Evolutionary conservation across 345 rosid genomes (phyloP).

Genomic region (Cardiospermum halicacabum): DNA sequence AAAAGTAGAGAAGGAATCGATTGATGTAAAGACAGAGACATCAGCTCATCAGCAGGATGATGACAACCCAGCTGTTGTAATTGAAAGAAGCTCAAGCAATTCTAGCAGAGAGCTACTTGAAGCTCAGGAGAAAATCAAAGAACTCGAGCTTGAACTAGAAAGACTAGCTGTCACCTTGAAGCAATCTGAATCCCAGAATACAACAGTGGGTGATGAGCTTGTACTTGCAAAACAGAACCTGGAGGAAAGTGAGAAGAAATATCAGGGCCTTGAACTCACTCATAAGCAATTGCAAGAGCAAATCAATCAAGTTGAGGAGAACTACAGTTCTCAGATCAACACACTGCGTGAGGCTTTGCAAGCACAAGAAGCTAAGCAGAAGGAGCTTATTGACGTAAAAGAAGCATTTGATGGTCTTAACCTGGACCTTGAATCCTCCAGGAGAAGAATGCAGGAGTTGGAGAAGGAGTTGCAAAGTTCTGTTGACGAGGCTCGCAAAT

Average conservation of each 20-base stretch:
- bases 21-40: slow-evolving; percentile 44
- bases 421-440: slow-evolving; percentile 59
- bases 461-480: slow-evolving; percentile 60
- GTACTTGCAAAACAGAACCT: slow-evolving; percentile 50
- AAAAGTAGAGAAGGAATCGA: slow-evolving; percentile 81
- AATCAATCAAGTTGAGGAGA: slow-evolving; percentile 61
- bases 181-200: slow-evolving; percentile 63
- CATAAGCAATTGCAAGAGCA: slow-evolving; percentile 68
- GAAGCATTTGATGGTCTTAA: slow-evolving; percentile 66
- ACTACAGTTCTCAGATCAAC: slow-evolving; percentile 48
- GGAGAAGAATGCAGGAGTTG: slow-evolving; percentile 60
- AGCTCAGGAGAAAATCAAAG: slow-evolving; percentile 78
- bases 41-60: slow-evolving; percentile 20
- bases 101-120: slow-evolving; percentile 69
- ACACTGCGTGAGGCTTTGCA: slow-evolving; percentile 57
- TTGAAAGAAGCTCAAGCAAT: slow-evolving; percentile 49
- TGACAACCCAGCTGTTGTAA: slow-evolving; percentile 20
- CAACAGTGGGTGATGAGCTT: slow-evolving; percentile 47
- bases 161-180: slow-evolving; percentile 62
- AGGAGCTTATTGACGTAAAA: slow-evolving; percentile 67
- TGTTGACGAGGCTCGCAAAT: slow-evolving; percentile 56
- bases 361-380: slow-evolving; percentile 64
- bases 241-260: slow-evolving; percentile 52
- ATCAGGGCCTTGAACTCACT: slow-evolving; percentile 53
- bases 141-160: slow-evolving; percentile 72